A percentile compares a stretch with the other conserved stretches of the same genome.
Conservation (phyloP, 1,284 basidiomycete species). For the Golubevia sp. region DNA sequence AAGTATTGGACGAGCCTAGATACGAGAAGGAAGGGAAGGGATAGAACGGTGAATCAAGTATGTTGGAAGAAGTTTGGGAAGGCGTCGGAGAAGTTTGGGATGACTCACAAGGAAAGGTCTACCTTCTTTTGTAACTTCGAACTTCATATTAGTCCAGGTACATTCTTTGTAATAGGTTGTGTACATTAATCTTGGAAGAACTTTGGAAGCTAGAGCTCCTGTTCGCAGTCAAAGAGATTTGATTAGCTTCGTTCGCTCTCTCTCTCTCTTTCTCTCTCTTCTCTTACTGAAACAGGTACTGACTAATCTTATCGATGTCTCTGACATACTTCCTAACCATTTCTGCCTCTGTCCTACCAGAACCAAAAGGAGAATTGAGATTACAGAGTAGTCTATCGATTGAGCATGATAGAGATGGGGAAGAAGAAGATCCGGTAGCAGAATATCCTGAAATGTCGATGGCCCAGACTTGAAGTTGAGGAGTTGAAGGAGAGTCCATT, state of each 20-base stretch:
- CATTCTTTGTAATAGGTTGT: not conserved
- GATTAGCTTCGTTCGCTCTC: no score
- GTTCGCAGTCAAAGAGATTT: not conserved
- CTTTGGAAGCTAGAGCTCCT: slow-evolving; percentile 5
- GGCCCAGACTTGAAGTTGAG: slow-evolving; percentile 5
- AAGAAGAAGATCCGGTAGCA: not conserved
- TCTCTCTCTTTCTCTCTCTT: no score
- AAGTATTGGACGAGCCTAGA: slow-evolving; percentile 3
- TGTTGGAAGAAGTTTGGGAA: no score
- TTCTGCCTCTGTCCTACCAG: not conserved
- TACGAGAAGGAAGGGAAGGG: not conserved
- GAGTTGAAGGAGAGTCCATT: no score
- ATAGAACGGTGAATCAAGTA: not conserved
- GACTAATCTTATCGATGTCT: slow-evolving; percentile 2
- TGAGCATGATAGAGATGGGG: not conserved
- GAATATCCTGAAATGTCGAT: slow-evolving; percentile 7
- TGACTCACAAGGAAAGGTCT: slow-evolving; percentile 6
- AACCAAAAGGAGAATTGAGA: slow-evolving; percentile 1
- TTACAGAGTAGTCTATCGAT: not conserved
- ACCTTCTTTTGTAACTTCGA: slow-evolving; percentile 3
- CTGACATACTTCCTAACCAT: slow-evolving; percentile 2
- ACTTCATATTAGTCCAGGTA: slow-evolving; percentile 7
- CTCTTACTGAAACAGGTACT: not conserved
- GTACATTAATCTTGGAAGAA: slow-evolving; percentile 7
- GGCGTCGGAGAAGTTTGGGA: not conserved